Conservation (phyloP, 108 stramenopile genomes). For the Cyclostephanos tholiformis region DNA sequence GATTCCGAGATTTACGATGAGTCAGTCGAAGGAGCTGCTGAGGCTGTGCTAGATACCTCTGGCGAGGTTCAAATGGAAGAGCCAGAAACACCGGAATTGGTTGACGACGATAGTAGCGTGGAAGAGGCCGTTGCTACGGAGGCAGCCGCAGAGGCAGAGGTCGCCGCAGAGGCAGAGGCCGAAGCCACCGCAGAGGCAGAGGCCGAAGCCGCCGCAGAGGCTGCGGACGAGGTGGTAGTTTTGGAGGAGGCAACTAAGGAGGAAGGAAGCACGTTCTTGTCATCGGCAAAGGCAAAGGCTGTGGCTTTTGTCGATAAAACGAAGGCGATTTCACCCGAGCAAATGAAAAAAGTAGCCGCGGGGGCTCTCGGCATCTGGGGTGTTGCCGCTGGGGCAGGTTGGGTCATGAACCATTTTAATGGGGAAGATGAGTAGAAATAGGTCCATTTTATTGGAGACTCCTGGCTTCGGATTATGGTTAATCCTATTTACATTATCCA, state of each 20-base stretch:
- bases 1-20: slow-evolving; percentile 13
- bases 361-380: slow-evolving; percentile 62
- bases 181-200: no score
- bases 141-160: slow-evolving; percentile 7
- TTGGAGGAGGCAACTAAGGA: no score
- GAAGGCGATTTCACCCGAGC: slow-evolving; percentile 46
- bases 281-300: slow-evolving; percentile 30
- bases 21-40: slow-evolving; percentile 5
- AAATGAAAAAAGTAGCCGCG: slow-evolving; percentile 62
- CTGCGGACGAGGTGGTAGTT: neutral
- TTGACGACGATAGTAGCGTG: slow-evolving; percentile 14
- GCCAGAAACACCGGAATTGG: slow-evolving; percentile 4
- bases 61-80: slow-evolving; percentile 35
- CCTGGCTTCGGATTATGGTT: neutral
- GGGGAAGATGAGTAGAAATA: slow-evolving; percentile 29
- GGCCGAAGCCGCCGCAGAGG: slow-evolving; percentile 5
- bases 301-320: slow-evolving; percentile 36
- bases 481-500: neutral
- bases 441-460: neutral
- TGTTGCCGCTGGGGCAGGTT: slow-evolving; percentile 58
- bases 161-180: slow-evolving; percentile 19
- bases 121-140: slow-evolving; percentile 8
- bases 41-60: slow-evolving; percentile 28
- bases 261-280: slow-evolving; percentile 17
- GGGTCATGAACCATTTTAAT: slow-evolving; percentile 50